phyloP scores from a whole-genome alignment of 306 rosid genomes.

The Prunus padus region DNA sequence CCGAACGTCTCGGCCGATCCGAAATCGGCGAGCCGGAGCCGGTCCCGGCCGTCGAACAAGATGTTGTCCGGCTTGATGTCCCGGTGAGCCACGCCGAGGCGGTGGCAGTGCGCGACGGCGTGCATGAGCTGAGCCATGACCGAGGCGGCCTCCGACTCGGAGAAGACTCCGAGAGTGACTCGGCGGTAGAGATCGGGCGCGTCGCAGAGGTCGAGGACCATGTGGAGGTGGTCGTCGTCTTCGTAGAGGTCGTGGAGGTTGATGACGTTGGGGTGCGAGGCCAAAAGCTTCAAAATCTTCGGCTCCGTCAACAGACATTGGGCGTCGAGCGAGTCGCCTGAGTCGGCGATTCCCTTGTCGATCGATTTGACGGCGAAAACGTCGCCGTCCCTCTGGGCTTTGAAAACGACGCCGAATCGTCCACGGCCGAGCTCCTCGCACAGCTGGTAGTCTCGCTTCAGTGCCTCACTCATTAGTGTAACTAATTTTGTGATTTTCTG shows the following conservation, averaged over 20 bases:
- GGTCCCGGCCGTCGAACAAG: constrained; percentile 36
- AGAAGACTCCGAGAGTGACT: constrained; percentile 8
- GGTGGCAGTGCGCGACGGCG: constrained; percentile 61
- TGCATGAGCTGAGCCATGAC: constrained; percentile 51
- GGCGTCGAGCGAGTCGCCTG: constrained; percentile 55
- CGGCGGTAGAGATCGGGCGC: constrained; percentile 45
- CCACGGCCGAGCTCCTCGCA: constrained; percentile 64
- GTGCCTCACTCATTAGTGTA: constrained; percentile 43
- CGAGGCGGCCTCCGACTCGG: constrained; percentile 46
- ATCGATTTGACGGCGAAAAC: constrained; percentile 56
- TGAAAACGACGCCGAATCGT: constrained; percentile 64
- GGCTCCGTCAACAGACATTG: constrained; percentile 58
- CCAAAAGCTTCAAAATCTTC: constrained; percentile 46
- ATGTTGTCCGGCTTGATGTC: constrained; percentile 74
- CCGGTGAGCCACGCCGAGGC: constrained; percentile 61
- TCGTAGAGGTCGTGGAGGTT: constrained; percentile 46
- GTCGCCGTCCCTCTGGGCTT: constrained; percentile 25
- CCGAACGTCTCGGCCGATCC: constrained; percentile 63
- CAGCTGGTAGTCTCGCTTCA: constrained; percentile 46
- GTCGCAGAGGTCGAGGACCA: constrained; percentile 61
- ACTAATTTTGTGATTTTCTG: neutral
- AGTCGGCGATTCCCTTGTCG: constrained; percentile 37
- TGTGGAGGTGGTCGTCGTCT: constrained; percentile 54
- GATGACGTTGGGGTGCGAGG: constrained; percentile 54
- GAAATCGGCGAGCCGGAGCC: constrained; percentile 49